Evolutionary conservation across 2,329 filamentous ascomycete genomes (phyloP).

Genomic region (Botrytis hyacinthi): DNA sequence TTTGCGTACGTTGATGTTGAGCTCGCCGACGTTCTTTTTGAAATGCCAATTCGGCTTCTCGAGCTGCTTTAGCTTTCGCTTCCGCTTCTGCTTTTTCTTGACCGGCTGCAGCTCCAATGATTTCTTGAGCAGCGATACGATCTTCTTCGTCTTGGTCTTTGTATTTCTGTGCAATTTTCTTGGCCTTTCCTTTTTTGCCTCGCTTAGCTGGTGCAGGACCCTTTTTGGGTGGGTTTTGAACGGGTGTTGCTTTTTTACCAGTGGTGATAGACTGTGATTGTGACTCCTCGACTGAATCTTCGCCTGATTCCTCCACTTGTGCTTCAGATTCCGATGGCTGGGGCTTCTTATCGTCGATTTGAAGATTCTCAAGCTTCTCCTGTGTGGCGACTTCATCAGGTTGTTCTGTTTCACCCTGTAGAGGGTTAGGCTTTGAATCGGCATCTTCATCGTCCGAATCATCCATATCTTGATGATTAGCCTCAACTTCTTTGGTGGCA

Average conservation of each 20-base stretch:
- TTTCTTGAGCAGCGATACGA: constrained; percentile 73
- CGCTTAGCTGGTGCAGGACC: constrained; percentile 53
- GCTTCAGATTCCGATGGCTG: constrained; percentile 28
- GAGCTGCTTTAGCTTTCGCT: constrained; percentile 62
- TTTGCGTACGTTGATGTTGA: constrained; percentile 76
- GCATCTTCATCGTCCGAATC: constrained; percentile 36
- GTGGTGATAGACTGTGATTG: constrained; percentile 23
- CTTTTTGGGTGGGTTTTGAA: constrained; percentile 43
- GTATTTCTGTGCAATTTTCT: constrained; percentile 87
- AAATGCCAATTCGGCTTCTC: constrained; percentile 70
- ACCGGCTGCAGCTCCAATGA: constrained; percentile 76
- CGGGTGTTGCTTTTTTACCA: constrained; percentile 35
- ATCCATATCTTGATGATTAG: constrained; percentile 28
- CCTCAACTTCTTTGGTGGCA: constrained; percentile 18
- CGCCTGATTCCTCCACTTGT: constrained; percentile 29
- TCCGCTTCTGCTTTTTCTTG: constrained; percentile 68
- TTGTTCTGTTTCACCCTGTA: constrained; percentile 28
- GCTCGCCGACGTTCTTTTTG: constrained; percentile 72
- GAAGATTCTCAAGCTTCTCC: constrained; percentile 30
- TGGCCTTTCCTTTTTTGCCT: constrained; percentile 78
- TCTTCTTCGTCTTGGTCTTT: constrained; percentile 94
- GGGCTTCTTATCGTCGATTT: constrained; percentile 19
- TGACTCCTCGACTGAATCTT: constrained; percentile 24
- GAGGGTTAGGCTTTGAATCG: constrained; percentile 29
- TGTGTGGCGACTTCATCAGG: constrained; percentile 29